phyloP scores from a whole-genome alignment of 2,329 filamentous ascomycete genomes.

The Penicillium expansum region DNA sequence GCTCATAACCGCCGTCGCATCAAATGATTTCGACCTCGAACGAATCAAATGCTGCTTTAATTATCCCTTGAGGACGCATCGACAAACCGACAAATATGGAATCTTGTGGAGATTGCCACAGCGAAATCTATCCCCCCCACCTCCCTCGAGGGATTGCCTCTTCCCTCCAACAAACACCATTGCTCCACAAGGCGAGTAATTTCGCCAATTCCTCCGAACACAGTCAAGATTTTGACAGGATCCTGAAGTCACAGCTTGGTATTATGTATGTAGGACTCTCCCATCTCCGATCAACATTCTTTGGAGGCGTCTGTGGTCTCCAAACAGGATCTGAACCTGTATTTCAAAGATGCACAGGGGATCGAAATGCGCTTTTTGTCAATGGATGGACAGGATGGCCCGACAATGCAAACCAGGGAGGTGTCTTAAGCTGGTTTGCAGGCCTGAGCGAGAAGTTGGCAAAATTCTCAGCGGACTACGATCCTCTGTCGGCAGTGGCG shows the following conservation, averaged over 20 bases:
- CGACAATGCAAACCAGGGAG: not conserved
- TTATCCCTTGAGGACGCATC: too few relatives aligned
- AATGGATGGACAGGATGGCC: slow-evolving; percentile 22
- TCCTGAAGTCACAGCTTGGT: slow-evolving; percentile 30
- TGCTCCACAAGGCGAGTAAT: too few relatives aligned
- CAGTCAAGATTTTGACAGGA: slow-evolving; percentile 16
- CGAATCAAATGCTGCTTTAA: too few relatives aligned
- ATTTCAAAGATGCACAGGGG: slow-evolving; percentile 27
- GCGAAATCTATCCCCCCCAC: too few relatives aligned
- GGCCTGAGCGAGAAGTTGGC: slow-evolving; percentile 13
- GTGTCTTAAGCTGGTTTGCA: slow-evolving; percentile 28
- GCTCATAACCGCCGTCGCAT: too few relatives aligned
- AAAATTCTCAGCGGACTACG: slow-evolving; percentile 8
- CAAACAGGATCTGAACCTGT: slow-evolving; percentile 20
- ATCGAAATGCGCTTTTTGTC: slow-evolving; percentile 23
- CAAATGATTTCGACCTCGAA: too few relatives aligned
- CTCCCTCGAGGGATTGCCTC: not conserved
- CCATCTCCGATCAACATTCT: slow-evolving; percentile 25
- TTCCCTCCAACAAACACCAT: too few relatives aligned
- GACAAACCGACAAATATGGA: too few relatives aligned
- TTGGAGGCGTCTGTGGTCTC: slow-evolving; percentile 24
- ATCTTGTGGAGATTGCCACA: too few relatives aligned
- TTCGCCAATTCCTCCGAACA: too few relatives aligned
- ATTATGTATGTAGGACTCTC: slow-evolving; percentile 26
- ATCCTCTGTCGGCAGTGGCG: not conserved